Base-by-base conservation (phyloP, 306 rosid species). In the Lablab purpureus region DNA sequence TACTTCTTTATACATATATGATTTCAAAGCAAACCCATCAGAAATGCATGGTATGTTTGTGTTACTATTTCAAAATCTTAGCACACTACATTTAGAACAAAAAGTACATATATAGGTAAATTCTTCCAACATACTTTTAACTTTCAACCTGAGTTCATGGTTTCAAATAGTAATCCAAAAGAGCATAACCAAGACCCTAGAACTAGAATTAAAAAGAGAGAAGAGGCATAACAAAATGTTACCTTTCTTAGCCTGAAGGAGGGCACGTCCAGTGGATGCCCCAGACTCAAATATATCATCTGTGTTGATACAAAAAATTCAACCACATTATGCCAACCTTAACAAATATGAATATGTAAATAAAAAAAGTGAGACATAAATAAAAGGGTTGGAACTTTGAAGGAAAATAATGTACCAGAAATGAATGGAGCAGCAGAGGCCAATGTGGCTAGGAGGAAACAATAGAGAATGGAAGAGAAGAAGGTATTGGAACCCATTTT, bases 231-330 rank as follows among this genome's bases (percentile, higher is more conserved):
- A 22, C 11, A 58, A 55, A 71, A 4, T 36, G 41, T 54, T 87
- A 95, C 99, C 64, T 84, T 87, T 87, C 85, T 74, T 80, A 73
- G 88, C 82, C 79, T 95, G 98, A 50, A 95, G 94, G 69, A 95
- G 99, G 79, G 91, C 82, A 69, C 98, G 98, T 6, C 89, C 85
- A 0, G 67, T 67, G 34, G 83, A 70, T 78, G 21, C 68, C 60
- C 60, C 86, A 11, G 87, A 51, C 1, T 63, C 82, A 67, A 91
- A 89, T 41, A 87, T 64, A 11, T 66, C 77, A 83, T 91, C 99
- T 93, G 85, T 19, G 84, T 11, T 52, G 78, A 80, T 7, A 66
- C 2, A 15, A 9, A 40, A 34, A 51, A 71, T 1, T 46, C 3
- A 67, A 41, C 7, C n/a, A 25, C 32, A 83, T 78, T 25, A 78